phyloP scores from a whole-genome alignment of 805 yeast species.

The Tetrapisispora iriomotensis region DNA sequence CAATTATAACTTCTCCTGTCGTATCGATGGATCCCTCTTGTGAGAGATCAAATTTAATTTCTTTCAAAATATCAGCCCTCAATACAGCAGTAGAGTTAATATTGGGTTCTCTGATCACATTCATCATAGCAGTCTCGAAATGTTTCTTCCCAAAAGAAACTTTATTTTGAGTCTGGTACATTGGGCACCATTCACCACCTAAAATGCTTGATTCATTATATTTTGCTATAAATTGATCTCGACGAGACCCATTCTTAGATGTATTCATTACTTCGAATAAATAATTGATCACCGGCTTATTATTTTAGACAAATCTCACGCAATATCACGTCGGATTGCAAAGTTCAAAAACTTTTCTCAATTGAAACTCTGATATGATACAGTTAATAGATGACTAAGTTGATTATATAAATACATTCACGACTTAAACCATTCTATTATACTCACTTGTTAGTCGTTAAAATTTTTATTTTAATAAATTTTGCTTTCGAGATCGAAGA shows the following conservation, averaged over 20 bases:
- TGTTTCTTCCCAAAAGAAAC: constrained; percentile 33
- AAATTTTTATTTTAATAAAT: too few species aligned
- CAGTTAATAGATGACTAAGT: too few species aligned
- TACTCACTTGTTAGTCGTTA: too few species aligned
- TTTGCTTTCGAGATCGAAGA: too few species aligned
- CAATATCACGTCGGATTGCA: too few species aligned
- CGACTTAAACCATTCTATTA: too few species aligned
- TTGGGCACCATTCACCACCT: constrained; percentile 23
- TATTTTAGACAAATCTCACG: too few species aligned
- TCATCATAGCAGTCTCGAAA: constrained; percentile 67
- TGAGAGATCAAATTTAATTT: constrained; percentile 32
- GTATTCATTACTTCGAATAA: not conserved
- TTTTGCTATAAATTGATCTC: constrained; percentile 15
- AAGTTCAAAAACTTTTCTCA: too few species aligned
- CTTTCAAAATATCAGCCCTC: constrained; percentile 71
- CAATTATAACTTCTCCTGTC: not conserved
- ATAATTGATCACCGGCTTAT: not conserved
- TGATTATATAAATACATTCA: too few species aligned
- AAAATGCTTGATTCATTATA: constrained; percentile 15
- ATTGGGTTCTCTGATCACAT: constrained; percentile 73
- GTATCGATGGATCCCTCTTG: not conserved
- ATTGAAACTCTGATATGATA: too few species aligned
- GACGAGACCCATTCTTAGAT: constrained; percentile 2
- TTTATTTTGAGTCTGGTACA: constrained; percentile 17
- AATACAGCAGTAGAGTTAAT: constrained; percentile 85